A percentile compares a stretch with the other conserved stretches of the same genome.
These are phyloP conservation scores for Tripterygium wilfordii DNA, from an alignment of 177 flowering plant species.

Conservation along the genomic window DNA sequence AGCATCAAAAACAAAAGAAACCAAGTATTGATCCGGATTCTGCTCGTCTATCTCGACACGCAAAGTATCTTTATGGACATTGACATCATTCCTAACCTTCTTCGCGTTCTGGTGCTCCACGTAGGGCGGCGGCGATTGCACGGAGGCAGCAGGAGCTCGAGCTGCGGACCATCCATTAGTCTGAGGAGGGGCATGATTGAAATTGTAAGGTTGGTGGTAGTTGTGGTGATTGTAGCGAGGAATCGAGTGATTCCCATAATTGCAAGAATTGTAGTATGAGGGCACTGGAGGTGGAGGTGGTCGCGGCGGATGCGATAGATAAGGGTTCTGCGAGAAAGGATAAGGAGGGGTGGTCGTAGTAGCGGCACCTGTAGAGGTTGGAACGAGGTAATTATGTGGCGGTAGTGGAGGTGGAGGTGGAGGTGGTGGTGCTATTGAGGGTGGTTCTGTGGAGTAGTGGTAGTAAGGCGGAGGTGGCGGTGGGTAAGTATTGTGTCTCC, in stretches of 20 bases:
- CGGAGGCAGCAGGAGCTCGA: not conserved
- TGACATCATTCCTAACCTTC: conserved; percentile 31
- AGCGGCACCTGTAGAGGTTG: no score
- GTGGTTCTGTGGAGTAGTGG: conserved; percentile 10
- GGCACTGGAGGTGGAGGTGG: conserved; percentile 17
- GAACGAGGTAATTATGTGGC: conserved; percentile 12
- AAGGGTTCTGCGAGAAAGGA: conserved; percentile 14
- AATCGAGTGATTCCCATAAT: conserved; percentile 23
- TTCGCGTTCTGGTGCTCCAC: conserved; percentile 28
- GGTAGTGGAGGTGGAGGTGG: conserved; percentile 17
- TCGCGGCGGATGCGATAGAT: conserved; percentile 11
- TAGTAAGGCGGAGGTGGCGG: conserved; percentile 15
- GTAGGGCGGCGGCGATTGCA: conserved; percentile 10
- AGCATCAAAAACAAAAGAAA: conserved; percentile 84
- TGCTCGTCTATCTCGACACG: conserved; percentile 12
- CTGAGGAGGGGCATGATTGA: conserved; percentile 10
- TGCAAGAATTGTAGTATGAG: conserved; percentile 17
- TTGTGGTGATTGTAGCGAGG: conserved; percentile 15
- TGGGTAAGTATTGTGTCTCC: conserved; percentile 30
- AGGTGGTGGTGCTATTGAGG: no score
- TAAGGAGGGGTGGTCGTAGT: conserved; percentile 8
- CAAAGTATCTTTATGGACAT: conserved; percentile 20
- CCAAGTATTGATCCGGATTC: conserved; percentile 39
- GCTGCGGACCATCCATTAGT: not conserved
- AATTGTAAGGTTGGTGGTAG: conserved; percentile 19